phyloP scores from a whole-genome alignment of 1,139 yeast genomes.

The Nakaseomyces uthaithaninus region DNA sequence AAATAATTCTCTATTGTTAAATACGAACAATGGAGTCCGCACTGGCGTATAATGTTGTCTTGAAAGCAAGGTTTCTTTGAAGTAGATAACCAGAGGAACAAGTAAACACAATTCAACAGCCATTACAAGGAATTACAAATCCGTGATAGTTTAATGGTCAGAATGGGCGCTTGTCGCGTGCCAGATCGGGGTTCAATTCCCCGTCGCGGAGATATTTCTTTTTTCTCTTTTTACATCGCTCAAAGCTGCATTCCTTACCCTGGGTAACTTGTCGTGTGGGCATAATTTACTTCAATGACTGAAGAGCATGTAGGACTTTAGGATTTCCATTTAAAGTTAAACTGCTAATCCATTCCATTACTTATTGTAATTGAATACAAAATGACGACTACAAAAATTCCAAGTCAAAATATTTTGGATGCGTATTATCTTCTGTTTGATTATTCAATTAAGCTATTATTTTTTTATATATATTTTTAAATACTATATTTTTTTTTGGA shows the following conservation, averaged over 20 bases:
- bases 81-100: neutral
- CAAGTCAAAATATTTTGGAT: too few relatives aligned
- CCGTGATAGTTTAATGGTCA: conserved; percentile 33
- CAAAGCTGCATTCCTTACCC: neutral
- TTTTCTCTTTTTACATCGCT: neutral
- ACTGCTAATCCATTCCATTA: neutral
- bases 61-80: too few relatives aligned
- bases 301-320: too few relatives aligned
- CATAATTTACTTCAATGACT: too few relatives aligned
- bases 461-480: too few relatives aligned
- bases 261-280: neutral
- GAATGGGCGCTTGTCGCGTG: conserved; percentile 36
- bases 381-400: too few relatives aligned
- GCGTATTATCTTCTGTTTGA: neutral
- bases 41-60: too few relatives aligned
- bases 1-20: too few relatives aligned
- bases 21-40: too few relatives aligned
- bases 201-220: conserved; percentile 33
- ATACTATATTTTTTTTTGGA: neutral
- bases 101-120: neutral
- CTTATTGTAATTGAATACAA: too few relatives aligned
- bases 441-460: neutral
- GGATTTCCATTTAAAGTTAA: too few relatives aligned
- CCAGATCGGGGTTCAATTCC: conserved; percentile 36
- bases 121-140: neutral